Conservation (phyloP, 2,329 filamentous ascomycete species). For the Cladophialophora chaetospira region DNA sequence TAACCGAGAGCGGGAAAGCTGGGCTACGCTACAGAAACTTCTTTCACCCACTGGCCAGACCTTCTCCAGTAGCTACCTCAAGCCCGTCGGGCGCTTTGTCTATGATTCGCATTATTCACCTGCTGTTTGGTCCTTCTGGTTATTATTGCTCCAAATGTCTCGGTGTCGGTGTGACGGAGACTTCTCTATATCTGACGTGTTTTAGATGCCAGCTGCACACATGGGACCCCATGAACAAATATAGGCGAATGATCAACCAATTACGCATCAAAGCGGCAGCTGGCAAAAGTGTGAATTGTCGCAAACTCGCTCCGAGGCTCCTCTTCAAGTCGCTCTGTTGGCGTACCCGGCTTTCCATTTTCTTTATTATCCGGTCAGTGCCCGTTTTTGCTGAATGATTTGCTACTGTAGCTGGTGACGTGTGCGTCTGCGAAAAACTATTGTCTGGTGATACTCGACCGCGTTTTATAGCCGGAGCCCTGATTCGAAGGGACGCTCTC, state of each 20-base stretch:
- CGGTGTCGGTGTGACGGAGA: neutral
- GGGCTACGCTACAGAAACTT: too few relatives aligned
- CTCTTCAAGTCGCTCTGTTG: neutral
- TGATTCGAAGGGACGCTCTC: too few relatives aligned
- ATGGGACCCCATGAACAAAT: neutral
- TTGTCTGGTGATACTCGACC: neutral
- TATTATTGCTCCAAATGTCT: conserved; percentile 1
- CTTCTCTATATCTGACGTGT: neutral
- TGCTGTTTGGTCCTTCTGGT: neutral
- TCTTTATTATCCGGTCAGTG: neutral
- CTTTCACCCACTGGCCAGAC: neutral
- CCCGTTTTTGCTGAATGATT: neutral
- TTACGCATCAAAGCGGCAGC: neutral
- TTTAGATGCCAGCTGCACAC: neutral
- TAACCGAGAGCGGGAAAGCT: conserved; percentile 27
- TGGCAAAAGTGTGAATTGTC: neutral
- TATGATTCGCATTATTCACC: neutral
- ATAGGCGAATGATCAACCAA: neutral
- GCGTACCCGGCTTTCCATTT: too few relatives aligned
- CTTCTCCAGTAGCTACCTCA: neutral
- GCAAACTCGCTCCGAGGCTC: neutral
- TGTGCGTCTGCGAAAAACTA: neutral
- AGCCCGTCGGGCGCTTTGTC: conserved; percentile 4
- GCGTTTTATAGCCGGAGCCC: too few relatives aligned
- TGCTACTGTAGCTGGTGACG: neutral